Percentiles rank a stretch among this genome's conserved stretches.
Evolutionary conservation across 2,329 filamentous ascomycete species (phyloP).

Genomic region (Periconia sp.): DNA sequence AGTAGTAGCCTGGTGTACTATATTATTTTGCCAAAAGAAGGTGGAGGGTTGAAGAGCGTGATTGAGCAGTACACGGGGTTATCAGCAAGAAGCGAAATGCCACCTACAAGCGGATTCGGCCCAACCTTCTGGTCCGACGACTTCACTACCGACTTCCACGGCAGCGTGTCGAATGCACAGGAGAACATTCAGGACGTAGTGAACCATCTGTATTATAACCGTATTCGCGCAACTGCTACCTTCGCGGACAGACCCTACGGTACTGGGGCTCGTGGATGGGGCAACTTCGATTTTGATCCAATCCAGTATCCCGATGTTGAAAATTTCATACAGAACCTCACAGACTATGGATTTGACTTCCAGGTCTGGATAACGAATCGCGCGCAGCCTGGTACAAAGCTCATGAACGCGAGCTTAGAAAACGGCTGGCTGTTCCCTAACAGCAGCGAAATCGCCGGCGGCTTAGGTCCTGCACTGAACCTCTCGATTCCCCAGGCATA

Average conservation of each 20-base stretch:
- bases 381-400: slow-evolving; percentile 36
- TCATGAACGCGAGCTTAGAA: slow-evolving; percentile 36
- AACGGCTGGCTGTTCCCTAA: slow-evolving; percentile 43
- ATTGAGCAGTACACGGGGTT: slow-evolving; percentile 34
- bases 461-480: slow-evolving; percentile 43
- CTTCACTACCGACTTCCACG: slow-evolving; percentile 43
- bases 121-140: slow-evolving; percentile 46
- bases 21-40: slow-evolving; percentile 30
- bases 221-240: slow-evolving; percentile 41
- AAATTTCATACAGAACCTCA: slow-evolving; percentile 40
- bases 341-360: slow-evolving; percentile 41
- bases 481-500: slow-evolving; percentile 46
- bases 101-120: slow-evolving; percentile 38
- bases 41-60: slow-evolving; percentile 26
- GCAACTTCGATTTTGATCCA: slow-evolving; percentile 47
- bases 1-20: slow-evolving; percentile 36
- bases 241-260: slow-evolving; percentile 45
- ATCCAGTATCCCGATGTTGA: slow-evolving; percentile 38
- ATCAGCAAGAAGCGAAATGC: slow-evolving; percentile 35
- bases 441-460: slow-evolving; percentile 25
- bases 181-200: slow-evolving; percentile 45
- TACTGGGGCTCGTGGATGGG: slow-evolving; percentile 33
- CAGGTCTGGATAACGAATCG: slow-evolving; percentile 48
- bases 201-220: slow-evolving; percentile 36
- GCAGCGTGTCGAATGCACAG: slow-evolving; percentile 35